Evolutionary conservation across 305 asterid genomes (phyloP).

Genomic region (Fraxinus dipetala): DNA sequence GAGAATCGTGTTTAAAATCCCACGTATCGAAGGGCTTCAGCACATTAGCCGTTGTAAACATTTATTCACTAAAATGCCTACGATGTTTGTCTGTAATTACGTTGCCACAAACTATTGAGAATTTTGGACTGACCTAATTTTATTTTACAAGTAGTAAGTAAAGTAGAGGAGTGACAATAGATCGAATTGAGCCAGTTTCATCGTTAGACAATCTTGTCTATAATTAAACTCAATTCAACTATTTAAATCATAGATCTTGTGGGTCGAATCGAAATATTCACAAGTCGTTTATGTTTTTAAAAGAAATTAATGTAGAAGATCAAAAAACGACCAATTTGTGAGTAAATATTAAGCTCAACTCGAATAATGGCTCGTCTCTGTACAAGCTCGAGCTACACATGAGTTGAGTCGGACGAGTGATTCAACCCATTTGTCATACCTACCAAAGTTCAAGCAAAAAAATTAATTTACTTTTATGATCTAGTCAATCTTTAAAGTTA

Average conservation of each 20-base stretch:
- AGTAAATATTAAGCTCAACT: not conserved
- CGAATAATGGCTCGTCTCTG: not conserved
- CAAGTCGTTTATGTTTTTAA: too few relatives aligned
- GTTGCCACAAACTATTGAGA: not conserved
- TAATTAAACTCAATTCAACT: not conserved
- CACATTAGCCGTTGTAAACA: slow-evolving; percentile 44
- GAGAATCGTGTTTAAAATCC: slow-evolving; percentile 29
- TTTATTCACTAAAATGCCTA: slow-evolving; percentile 18
- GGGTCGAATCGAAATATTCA: not conserved
- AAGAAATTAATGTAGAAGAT: too few relatives aligned
- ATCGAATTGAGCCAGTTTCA: not conserved
- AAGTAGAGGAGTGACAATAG: not conserved
- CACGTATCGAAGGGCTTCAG: slow-evolving; percentile 31
- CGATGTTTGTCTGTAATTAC: not conserved
- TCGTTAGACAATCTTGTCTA: not conserved
- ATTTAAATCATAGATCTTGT: not conserved
- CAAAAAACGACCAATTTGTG: not conserved
- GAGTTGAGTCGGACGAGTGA: not conserved
- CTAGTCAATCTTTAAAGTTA: too few relatives aligned
- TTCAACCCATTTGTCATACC: not conserved
- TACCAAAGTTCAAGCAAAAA: not conserved
- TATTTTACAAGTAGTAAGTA: not conserved
- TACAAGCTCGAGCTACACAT: not conserved
- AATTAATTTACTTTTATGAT: not conserved
- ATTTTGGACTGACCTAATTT: not conserved